phyloP scores from a whole-genome alignment of 1,284 basidiomycete species.

The Ceratorhiza oryzae-sativae region DNA sequence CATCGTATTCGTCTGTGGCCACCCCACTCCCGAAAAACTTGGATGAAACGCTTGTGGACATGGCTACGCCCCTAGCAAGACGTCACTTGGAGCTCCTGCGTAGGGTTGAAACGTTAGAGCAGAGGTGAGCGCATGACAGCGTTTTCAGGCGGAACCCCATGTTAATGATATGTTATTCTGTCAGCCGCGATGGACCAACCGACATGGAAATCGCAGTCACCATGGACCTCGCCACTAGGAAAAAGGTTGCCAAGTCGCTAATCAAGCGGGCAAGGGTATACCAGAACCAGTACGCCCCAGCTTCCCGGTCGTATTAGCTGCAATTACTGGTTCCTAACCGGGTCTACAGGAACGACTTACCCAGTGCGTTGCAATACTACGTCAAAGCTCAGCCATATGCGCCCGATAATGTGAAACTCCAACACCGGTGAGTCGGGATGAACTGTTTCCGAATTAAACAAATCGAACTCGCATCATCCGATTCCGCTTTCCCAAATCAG shows the following conservation, averaged over 20 bases:
- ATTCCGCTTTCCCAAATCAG: no score
- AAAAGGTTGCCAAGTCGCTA: slow-evolving; percentile 77
- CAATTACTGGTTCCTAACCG: not conserved
- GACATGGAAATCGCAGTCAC: slow-evolving; percentile 65
- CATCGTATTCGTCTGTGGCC: slow-evolving; percentile 38
- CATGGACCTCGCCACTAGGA: slow-evolving; percentile 71
- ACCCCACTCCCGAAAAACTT: not conserved
- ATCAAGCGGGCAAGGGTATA: slow-evolving; percentile 76
- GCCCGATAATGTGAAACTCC: slow-evolving; percentile 77
- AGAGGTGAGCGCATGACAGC: slow-evolving; percentile 62
- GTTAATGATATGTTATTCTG: slow-evolving; percentile 32
- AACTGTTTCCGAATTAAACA: not conserved
- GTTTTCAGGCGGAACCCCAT: slow-evolving; percentile 23
- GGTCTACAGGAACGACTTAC: slow-evolving; percentile 66
- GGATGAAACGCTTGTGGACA: slow-evolving; percentile 30
- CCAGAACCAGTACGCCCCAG: slow-evolving; percentile 67
- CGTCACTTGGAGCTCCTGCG: slow-evolving; percentile 68
- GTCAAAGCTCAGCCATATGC: slow-evolving; percentile 76
- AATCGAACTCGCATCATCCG: no score
- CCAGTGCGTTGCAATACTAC: slow-evolving; percentile 74
- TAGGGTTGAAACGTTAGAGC: slow-evolving; percentile 70
- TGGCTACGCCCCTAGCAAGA: slow-evolving; percentile 53
- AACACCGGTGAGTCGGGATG: slow-evolving; percentile 80
- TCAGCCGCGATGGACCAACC: slow-evolving; percentile 55
- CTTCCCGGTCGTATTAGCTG: not conserved